Evolutionary conservation across 75 land plant genomes (phyloP).

Genomic region (Pinus tabuliformis): DNA sequence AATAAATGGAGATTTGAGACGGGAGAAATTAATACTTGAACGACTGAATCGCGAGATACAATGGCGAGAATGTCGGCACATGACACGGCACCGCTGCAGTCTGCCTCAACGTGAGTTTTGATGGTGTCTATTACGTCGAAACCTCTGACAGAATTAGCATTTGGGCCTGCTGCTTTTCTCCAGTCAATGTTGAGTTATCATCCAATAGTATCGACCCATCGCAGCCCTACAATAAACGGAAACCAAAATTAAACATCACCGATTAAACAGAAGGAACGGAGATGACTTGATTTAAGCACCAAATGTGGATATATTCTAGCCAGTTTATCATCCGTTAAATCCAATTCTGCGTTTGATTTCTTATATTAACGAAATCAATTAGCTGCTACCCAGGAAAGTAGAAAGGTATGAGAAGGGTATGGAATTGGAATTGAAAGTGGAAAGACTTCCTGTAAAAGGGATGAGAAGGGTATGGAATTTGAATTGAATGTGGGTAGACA

Average conservation of each 20-base stretch:
- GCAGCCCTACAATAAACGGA: constrained; percentile 2
- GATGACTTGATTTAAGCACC: no score
- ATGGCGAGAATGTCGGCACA: constrained; percentile 17
- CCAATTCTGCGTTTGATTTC: no score
- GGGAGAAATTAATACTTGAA: neutral
- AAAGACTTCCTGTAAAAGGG: no score
- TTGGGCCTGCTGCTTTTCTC: constrained; percentile 7
- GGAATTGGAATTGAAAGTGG: no score
- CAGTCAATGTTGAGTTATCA: neutral
- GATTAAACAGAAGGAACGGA: no score
- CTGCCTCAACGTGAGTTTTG: constrained; percentile 12
- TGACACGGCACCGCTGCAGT: constrained; percentile 1
- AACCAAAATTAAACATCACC: no score
- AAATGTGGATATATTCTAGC: no score
- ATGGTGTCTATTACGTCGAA: constrained; percentile 15
- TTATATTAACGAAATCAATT: constrained; percentile 12
- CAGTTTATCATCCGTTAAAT: no score
- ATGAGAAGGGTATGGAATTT: no score
- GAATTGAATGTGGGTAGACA: no score
- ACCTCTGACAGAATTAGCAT: constrained; percentile 3
- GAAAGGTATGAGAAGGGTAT: no score
- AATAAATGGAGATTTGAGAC: neutral
- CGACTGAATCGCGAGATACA: constrained; percentile 7
- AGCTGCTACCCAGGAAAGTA: no score
- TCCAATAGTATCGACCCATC: constrained; percentile 19